Base-by-base conservation (phyloP, 345 rosid genomes). In the Acer yangbiense region DNA sequence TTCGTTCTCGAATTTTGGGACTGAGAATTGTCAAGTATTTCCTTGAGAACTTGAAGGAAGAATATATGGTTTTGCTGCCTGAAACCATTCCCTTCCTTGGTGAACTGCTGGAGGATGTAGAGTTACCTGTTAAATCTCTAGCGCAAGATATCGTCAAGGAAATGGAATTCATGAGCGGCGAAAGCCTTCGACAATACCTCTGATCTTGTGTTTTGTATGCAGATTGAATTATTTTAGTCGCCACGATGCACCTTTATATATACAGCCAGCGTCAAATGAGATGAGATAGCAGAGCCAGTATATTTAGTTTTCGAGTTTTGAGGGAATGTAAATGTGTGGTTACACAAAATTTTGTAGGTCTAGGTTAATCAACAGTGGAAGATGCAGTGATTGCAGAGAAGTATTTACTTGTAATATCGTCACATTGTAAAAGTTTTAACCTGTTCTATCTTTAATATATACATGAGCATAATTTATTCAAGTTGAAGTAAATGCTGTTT, bases 21-120 rank as follows among this genome's bases (percentile, higher is more conserved):
- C 83, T 96, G 85, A 91, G 93, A 82, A 85, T 91, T 16, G 91
- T 91, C 8, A 90, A 85, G 83, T 82, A 89, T 80, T 89, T 96
- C 39, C 35, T 96, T 66, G 93, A 94, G 57, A 89, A 86, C 77
- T 81, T 96, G 82, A 96, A 91, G 78, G 99, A 96, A 83, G 99
- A 94, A 78, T 96, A 91, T 79, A 78, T 92, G 18, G 94, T 92
- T 71, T 78, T 92, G 70, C 78, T 96, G 57, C 85, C 98, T 0
- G 99, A 96, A 79, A 91, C 97, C 57, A 88, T 96, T 69, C 98
- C 98, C 3, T 94, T 89, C 92, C 92, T 96, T 0, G 97, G 90
- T 60, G 98, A 96, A 81, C 73, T 92, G 84, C 89, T 96, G 0
- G 99, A 94, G 85, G 99, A 94, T 72, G 86, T 83, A 69, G 98